phyloP scores from a whole-genome alignment of 2,329 filamentous ascomycete genomes.

The Verruconis gallopava region DNA sequence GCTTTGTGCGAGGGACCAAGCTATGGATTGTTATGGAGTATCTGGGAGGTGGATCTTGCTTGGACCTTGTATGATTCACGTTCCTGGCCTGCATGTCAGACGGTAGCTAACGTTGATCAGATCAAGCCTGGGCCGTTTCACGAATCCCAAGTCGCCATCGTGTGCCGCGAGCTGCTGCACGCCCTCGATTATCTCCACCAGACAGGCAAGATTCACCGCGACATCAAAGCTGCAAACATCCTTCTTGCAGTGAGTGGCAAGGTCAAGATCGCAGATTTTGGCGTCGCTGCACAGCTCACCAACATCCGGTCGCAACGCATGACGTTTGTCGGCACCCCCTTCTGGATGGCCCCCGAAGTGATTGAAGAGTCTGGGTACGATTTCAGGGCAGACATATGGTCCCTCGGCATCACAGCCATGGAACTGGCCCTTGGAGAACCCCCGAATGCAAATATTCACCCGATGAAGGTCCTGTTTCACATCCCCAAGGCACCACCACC shows the following conservation, averaged over 20 bases:
- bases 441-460: constrained; percentile 90
- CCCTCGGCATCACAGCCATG: constrained; percentile 83
- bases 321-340: constrained; percentile 94
- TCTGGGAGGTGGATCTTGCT: constrained; percentile 83
- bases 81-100: background rate
- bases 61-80: constrained; percentile 61
- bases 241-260: constrained; percentile 82
- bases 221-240: constrained; percentile 94
- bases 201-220: constrained; percentile 90
- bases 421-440: constrained; percentile 87
- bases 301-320: constrained; percentile 97
- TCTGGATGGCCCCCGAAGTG: constrained; percentile 99
- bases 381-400: constrained; percentile 97
- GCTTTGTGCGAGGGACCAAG: constrained; percentile 91
- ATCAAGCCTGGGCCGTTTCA: constrained; percentile 81
- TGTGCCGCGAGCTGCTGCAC: constrained; percentile 79
- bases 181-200: constrained; percentile 87
- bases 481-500: constrained; percentile 92
- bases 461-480: constrained; percentile 94
- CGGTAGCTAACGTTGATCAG: constrained; percentile 30
- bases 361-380: constrained; percentile 98
- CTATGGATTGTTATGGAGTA: constrained; percentile 99
- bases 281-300: constrained; percentile 88
- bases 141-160: constrained; percentile 84
- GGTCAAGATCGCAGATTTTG: constrained; percentile 94